Conservation (phyloP, 2,329 filamentous ascomycete species). For the Nothomitra cinnamomea region DNA sequence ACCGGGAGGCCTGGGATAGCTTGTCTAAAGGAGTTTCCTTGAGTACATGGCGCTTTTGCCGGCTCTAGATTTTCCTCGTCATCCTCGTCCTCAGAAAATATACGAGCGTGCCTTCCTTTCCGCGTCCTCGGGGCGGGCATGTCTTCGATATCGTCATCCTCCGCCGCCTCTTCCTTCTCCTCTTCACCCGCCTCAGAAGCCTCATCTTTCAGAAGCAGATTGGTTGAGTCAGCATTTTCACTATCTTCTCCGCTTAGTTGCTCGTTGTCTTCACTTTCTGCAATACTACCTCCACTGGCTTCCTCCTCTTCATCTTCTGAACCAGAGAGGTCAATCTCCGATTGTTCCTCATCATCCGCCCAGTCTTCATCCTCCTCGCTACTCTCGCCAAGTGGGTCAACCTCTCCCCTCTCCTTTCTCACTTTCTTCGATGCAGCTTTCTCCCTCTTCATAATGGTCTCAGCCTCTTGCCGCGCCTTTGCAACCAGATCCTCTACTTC, state of each 20-base stretch:
- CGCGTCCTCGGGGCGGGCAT: constrained; percentile 33
- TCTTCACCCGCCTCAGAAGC: constrained; percentile 10
- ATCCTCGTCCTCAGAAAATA: constrained; percentile 28
- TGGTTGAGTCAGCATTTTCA: constrained; percentile 8
- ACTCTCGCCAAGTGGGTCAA: constrained; percentile 25
- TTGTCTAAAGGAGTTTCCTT: constrained; percentile 51
- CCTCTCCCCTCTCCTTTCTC: constrained; percentile 27
- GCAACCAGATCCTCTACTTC: constrained; percentile 80
- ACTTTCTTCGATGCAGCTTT: constrained; percentile 54
- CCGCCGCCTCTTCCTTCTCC: constrained; percentile 43
- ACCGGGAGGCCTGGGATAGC: constrained; percentile 50
- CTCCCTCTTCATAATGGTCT: constrained; percentile 63
- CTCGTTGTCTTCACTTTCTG: constrained; percentile 16
- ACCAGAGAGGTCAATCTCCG: constrained; percentile 26
- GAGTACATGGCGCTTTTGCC: constrained; percentile 36
- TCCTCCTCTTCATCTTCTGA: constrained; percentile 20
- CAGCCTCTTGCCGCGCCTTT: constrained; percentile 64
- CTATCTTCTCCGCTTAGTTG: constrained; percentile 9
- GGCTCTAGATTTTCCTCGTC: constrained; percentile 11
- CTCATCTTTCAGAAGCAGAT: neutral
- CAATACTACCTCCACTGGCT: constrained; percentile 17
- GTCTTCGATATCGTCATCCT: constrained; percentile 29
- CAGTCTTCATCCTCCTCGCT: constrained; percentile 38
- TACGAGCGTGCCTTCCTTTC: constrained; percentile 23
- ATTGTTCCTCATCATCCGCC: constrained; percentile 25